A percentile compares a stretch with the other conserved stretches of the same genome.
Conservation (phyloP, 2,329 filamentous ascomycete species). For the Talaromyces sp. region DNA sequence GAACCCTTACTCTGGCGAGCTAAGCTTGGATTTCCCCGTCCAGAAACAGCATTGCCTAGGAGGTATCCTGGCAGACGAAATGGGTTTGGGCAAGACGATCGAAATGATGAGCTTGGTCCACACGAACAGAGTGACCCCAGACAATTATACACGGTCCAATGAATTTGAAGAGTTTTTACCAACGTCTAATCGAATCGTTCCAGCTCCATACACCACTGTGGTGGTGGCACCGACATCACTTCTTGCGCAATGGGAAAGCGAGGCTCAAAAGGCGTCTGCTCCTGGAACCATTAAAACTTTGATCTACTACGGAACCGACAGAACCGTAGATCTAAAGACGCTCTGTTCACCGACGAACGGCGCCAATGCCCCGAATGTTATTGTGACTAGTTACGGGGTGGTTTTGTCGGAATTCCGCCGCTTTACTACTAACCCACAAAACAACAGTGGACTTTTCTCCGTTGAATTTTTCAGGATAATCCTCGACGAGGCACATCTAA, state of each 20-base stretch:
- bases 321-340: conserved; percentile 69
- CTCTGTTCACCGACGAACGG: conserved; percentile 74
- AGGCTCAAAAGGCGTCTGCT: conserved; percentile 85
- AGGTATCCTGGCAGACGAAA: conserved; percentile 89
- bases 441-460: conserved; percentile 75
- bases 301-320: conserved; percentile 89
- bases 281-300: conserved; percentile 76
- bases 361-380: conserved; percentile 73
- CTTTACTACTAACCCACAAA: conserved; percentile 58
- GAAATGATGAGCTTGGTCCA: conserved; percentile 96
- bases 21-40: conserved; percentile 84
- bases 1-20: conserved; percentile 92
- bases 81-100: conserved; percentile 97
- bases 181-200: conserved; percentile 53
- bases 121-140: conserved; percentile 55
- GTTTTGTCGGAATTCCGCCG: conserved; percentile 86
- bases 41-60: conserved; percentile 95
- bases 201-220: conserved; percentile 82
- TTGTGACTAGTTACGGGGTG: conserved; percentile 92
- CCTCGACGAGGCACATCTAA: conserved; percentile 89
- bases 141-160: conserved; percentile 47
- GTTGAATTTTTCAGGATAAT: conserved; percentile 93
- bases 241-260: conserved; percentile 94
- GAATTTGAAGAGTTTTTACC: conserved; percentile 60
- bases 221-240: conserved; percentile 97